Conservation (phyloP, 176 grass and related monocot genomes). For the Echinochloa phyllopogon region DNA sequence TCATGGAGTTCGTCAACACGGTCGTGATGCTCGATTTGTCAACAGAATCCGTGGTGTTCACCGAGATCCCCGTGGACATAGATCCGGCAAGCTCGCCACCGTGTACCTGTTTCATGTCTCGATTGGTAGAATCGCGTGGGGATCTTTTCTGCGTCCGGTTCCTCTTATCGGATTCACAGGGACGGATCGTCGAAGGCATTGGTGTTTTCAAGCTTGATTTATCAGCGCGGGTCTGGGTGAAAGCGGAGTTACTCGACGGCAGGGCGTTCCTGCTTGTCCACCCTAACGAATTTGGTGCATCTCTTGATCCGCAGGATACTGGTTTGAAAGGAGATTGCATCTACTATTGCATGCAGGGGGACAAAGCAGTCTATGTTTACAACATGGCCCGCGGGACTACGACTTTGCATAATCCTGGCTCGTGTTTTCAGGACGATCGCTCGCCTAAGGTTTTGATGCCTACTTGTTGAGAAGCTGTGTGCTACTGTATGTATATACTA, state of each 20-base stretch:
- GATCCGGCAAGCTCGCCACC: background rate
- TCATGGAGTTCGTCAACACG: too few relatives aligned
- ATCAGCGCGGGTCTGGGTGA: background rate
- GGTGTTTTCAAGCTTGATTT: constrained; percentile 5
- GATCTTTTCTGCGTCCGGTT: background rate
- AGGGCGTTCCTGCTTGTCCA: background rate
- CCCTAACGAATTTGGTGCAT: background rate
- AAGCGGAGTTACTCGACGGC: background rate
- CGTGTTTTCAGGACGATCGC: background rate
- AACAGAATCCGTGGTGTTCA: too few relatives aligned
- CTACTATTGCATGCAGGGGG: background rate
- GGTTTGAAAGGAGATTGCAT: constrained; percentile 23
- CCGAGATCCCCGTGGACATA: background rate
- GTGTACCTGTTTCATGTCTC: rapidly evolving
- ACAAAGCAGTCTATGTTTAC: background rate
- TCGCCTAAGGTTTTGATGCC: background rate
- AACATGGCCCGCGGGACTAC: constrained; percentile 4
- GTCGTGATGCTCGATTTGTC: too few relatives aligned
- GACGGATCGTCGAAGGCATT: background rate
- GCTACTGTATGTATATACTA: too few relatives aligned
- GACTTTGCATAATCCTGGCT: background rate
- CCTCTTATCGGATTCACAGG: too few relatives aligned
- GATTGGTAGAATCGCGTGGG: background rate
- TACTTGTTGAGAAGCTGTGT: background rate
- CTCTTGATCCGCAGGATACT: background rate